Base-by-base conservation (phyloP, 1,284 basidiomycete genomes). In the Agroathelia rolfsii region DNA sequence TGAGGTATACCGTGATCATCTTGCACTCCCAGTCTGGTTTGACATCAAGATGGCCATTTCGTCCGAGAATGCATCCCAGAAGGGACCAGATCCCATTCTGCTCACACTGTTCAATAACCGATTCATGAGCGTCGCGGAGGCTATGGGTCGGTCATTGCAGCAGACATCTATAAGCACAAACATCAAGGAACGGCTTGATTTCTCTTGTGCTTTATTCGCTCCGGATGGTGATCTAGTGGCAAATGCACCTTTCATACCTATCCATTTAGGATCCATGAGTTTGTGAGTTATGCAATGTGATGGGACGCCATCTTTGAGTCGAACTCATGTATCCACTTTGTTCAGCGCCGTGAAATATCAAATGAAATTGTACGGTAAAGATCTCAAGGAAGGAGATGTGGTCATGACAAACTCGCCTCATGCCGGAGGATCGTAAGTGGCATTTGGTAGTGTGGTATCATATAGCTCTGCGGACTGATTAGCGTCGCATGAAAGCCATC, bases 121-220 rank as follows among this genome's bases (percentile, higher is more conserved):
- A 34, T 92, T 90, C 63, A 90, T 90, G 84, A 80, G 79, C 48
- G 82, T 90, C 17, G 87, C 87, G 4, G 86, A 94, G 53, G 88
- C 89, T 3, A 94, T 93, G 89, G 90, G 89, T 18, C 69, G 84
- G 20, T 83, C 83, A 1, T 64, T 94, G 7, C 86, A 84, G 52
- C 85, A 94, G 57, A 93, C 89, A 0, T 78, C 86, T 2, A 92
- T 94, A 45, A 84, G 80, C 46, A 89, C 85, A 12, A 90, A 90
- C 50, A 90, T 90, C 64, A 89, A 90, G 54, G 86, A 90, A 51
- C 70, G 87, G 3, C 69, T 90, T 15, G 87, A 90, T 55, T 90
- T 86, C 52, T 88, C 83, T 11, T 90, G 89, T 52, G 90, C 89
- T 1, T 63, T 95, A 26, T 94, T 95, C 47, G 79, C 83, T 1